phyloP scores from a whole-genome alignment of 73 alveolate species.

The Loxodes magnus region DNA sequence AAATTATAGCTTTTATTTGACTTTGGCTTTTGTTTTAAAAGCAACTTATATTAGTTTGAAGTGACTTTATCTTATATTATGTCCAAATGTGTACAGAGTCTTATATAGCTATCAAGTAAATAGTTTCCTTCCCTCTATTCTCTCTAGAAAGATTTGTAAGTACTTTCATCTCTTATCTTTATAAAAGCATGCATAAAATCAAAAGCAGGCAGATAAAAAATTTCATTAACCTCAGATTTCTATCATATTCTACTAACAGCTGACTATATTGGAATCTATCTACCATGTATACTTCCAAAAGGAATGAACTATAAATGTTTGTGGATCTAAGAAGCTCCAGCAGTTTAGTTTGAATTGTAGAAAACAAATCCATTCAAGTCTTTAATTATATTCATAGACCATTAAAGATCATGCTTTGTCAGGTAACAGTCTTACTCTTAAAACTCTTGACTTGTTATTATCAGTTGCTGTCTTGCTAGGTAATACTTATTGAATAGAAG shows the following conservation, averaged over 20 bases:
- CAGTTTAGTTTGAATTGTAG: slow-evolving; percentile 30
- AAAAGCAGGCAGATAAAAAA: not conserved
- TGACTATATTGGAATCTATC: no score
- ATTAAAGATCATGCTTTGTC: slow-evolving; percentile 26
- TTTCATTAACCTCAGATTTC: no score
- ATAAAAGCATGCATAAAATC: slow-evolving; percentile 9
- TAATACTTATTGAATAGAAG: slow-evolving; percentile 37
- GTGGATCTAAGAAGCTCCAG: slow-evolving; percentile 47
- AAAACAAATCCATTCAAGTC: slow-evolving; percentile 34
- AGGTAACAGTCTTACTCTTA: slow-evolving; percentile 25
- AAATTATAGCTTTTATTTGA: no score
- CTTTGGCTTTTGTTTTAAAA: no score
- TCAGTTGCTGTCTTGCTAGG: slow-evolving; percentile 33
- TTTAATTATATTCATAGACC: slow-evolving; percentile 9
- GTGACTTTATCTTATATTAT: no score
- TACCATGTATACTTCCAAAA: not conserved
- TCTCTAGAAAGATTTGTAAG: not conserved
- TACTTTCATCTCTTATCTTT: not conserved
- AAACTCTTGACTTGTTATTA: slow-evolving; percentile 30
- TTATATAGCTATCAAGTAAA: no score
- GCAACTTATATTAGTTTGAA: no score
- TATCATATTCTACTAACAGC: no score
- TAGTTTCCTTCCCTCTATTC: no score
- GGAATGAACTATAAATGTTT: slow-evolving; percentile 49
- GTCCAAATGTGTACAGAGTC: no score